Conservation (phyloP, 345 rosid genomes). For the Gynandropsis gynandra region DNA sequence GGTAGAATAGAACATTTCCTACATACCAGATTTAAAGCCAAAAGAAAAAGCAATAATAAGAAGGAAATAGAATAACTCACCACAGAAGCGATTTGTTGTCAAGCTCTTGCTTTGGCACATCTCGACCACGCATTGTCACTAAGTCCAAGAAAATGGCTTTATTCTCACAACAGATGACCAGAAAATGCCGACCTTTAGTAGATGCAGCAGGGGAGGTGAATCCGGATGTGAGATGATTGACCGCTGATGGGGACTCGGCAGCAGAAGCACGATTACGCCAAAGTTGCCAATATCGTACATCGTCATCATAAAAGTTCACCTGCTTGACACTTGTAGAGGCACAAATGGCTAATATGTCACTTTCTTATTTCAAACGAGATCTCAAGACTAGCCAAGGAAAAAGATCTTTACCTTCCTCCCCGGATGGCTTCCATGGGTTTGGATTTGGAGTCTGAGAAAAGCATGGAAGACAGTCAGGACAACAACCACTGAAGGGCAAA, state of each 20-base stretch:
- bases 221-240: conserved; percentile 67
- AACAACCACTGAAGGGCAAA: neutral
- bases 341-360: conserved; percentile 12
- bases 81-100: conserved; percentile 91
- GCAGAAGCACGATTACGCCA: conserved; percentile 92
- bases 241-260: conserved; percentile 91
- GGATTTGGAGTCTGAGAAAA: conserved; percentile 52
- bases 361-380: neutral
- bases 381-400: neutral
- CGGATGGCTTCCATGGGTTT: conserved; percentile 90
- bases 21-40: conserved; percentile 5
- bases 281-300: conserved; percentile 92
- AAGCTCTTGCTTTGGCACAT: conserved; percentile 93
- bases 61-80: conserved; percentile 31
- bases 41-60: neutral
- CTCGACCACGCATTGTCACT: conserved; percentile 98
- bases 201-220: conserved; percentile 83
- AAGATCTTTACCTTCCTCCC: conserved; percentile 70
- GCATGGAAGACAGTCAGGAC: conserved; percentile 5
- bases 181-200: conserved; percentile 90
- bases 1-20: conserved; percentile 4
- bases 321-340: conserved; percentile 68
- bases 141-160: conserved; percentile 92
- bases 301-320: conserved; percentile 91
- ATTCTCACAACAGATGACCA: conserved; percentile 92